Evolutionary conservation across 768 basidiomycete species (phyloP).

Genomic region (Dictyophora rubrovolvata): DNA sequence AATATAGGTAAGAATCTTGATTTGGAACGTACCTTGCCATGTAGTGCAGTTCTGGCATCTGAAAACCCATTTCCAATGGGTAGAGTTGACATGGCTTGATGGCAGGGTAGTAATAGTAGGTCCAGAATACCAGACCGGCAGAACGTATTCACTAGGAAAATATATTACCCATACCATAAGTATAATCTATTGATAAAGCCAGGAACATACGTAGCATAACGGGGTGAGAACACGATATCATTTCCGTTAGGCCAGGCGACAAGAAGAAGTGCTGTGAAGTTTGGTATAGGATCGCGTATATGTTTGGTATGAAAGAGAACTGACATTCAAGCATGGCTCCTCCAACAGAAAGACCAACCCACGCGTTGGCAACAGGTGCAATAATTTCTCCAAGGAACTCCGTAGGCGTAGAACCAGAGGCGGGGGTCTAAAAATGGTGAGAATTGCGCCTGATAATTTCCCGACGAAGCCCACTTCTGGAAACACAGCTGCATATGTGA

Average conservation of each 20-base stretch:
- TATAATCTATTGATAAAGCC: neutral
- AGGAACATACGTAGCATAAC: conserved; percentile 40
- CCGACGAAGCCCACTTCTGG: conserved; percentile 24
- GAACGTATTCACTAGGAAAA: conserved; percentile 34
- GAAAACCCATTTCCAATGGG: conserved; percentile 61
- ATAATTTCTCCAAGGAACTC: conserved; percentile 59
- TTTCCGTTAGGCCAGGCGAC: conserved; percentile 54
- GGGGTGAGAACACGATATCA: conserved; percentile 40
- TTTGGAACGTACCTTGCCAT: conserved; percentile 26
- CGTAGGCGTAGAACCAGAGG: conserved; percentile 27
- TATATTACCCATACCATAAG: neutral
- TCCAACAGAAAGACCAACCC: conserved; percentile 23
- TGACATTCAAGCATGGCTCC: neutral
- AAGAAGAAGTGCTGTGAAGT: conserved; percentile 30
- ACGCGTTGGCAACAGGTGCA: conserved; percentile 42
- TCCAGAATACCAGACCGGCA: conserved; percentile 38
- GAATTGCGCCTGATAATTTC: neutral
- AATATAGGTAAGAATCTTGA: neutral
- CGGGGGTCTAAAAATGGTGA: conserved; percentile 16
- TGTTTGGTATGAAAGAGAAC: neutral
- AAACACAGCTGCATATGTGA: conserved; percentile 40
- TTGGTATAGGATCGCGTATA: neutral
- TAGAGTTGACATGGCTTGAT: conserved; percentile 41
- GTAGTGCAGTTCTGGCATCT: conserved; percentile 54
- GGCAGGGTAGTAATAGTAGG: conserved; percentile 44